phyloP scores from a whole-genome alignment of 257 asterid species.

The Solanum verrucosum region DNA sequence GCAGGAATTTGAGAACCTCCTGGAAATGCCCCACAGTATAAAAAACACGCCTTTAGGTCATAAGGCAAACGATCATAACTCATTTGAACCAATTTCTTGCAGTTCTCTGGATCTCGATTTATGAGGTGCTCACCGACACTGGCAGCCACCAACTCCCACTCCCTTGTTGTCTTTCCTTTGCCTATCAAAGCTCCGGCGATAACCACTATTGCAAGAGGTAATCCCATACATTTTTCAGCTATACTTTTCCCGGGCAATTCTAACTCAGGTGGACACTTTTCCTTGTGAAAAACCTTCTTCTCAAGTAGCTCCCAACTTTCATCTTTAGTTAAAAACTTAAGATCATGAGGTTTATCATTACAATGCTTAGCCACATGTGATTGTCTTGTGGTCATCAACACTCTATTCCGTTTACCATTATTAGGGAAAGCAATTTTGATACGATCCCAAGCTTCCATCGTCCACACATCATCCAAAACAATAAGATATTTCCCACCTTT shows the following conservation, averaged over 20 bases:
- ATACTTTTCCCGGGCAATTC: slow-evolving; percentile 23
- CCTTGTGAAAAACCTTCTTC: slow-evolving; percentile 28
- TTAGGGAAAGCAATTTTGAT: slow-evolving; percentile 37
- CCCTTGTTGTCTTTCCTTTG: slow-evolving; percentile 19
- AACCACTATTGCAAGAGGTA: slow-evolving; percentile 51
- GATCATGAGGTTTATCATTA: slow-evolving; percentile 17
- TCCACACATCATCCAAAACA: slow-evolving; percentile 6
- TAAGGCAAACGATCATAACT: slow-evolving; percentile 47
- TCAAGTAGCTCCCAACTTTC: slow-evolving; percentile 45
- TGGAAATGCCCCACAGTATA: slow-evolving; percentile 47
- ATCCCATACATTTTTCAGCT: slow-evolving; percentile 29
- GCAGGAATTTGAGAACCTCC: slow-evolving; percentile 37
- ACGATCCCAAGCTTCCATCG: background rate
- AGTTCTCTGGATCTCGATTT: slow-evolving; percentile 20
- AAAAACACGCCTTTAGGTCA: slow-evolving; percentile 41
- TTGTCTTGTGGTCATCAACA: slow-evolving; percentile 38
- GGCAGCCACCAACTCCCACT: slow-evolving; percentile 34
- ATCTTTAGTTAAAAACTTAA: slow-evolving; percentile 19
- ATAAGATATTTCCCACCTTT: background rate
- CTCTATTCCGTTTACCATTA: slow-evolving; percentile 29
- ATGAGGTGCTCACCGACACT: slow-evolving; percentile 29
- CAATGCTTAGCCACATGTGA: slow-evolving; percentile 26
- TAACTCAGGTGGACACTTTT: slow-evolving; percentile 33
- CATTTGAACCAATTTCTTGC: slow-evolving; percentile 29
- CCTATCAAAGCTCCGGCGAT: slow-evolving; percentile 42